phyloP scores from a whole-genome alignment of 1,284 basidiomycete genomes.

The Hemileia vastatrix region DNA sequence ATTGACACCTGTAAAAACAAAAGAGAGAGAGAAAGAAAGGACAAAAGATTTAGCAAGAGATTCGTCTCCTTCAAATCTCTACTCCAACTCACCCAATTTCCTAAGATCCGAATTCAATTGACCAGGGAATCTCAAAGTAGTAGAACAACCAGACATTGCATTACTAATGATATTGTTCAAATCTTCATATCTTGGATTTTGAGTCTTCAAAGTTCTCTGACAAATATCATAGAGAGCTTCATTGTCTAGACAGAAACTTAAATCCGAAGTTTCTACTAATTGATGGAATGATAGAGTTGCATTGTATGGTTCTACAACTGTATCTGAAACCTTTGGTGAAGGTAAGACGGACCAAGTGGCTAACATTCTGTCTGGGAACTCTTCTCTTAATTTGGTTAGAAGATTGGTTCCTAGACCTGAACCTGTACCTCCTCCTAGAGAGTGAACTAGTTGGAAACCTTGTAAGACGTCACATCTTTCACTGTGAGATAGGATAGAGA shows the following conservation, averaged over 20 bases:
- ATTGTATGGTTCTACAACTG: slow-evolving; percentile 46
- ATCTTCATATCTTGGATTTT: slow-evolving; percentile 19
- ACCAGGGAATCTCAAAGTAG: slow-evolving; percentile 24
- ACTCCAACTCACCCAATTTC: slow-evolving; percentile 11
- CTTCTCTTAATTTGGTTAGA: slow-evolving; percentile 44
- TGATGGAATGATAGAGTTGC: slow-evolving; percentile 45
- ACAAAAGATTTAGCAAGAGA: not conserved
- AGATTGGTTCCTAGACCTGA: slow-evolving; percentile 44
- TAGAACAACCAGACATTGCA: slow-evolving; percentile 24
- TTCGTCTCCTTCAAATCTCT: not conserved
- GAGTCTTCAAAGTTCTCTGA: slow-evolving; percentile 23
- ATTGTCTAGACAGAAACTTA: slow-evolving; percentile 31
- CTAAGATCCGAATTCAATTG: slow-evolving; percentile 57
- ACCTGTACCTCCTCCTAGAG: slow-evolving; percentile 45
- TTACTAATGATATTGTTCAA: slow-evolving; percentile 21
- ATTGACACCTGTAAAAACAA: slow-evolving; percentile 7
- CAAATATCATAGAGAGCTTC: slow-evolving; percentile 27
- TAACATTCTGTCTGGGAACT: slow-evolving; percentile 39
- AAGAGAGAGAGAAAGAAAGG: not conserved
- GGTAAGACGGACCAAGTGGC: slow-evolving; percentile 23
- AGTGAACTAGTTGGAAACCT: slow-evolving; percentile 45
- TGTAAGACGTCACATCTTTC: slow-evolving; percentile 45
- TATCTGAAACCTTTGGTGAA: slow-evolving; percentile 40
- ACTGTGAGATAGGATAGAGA: too few relatives aligned
- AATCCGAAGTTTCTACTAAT: slow-evolving; percentile 38